Conservation (phyloP, 768 basidiomycete species). For the Pleurotus tuoliensis region DNA sequence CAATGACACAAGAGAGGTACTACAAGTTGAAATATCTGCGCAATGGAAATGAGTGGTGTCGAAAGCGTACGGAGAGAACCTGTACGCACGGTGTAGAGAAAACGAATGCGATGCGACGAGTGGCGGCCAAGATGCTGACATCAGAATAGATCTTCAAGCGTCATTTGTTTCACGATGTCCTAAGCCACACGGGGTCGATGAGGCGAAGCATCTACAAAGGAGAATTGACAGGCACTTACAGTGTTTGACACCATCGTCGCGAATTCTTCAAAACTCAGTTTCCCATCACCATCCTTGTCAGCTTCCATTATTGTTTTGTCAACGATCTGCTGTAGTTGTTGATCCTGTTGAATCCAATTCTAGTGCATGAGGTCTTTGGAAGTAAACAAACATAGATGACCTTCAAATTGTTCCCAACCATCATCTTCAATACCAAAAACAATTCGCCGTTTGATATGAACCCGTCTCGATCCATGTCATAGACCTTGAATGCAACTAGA, state of each 20-base stretch:
- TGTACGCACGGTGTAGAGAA: no score
- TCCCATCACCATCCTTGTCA: constrained; percentile 96
- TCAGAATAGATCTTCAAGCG: constrained; percentile 88
- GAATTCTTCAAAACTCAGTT: constrained; percentile 96
- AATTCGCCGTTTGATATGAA: constrained; percentile 98
- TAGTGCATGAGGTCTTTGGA: neutral
- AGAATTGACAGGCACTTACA: constrained; percentile 39
- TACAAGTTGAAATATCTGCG: no score
- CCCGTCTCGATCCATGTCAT: constrained; percentile 97
- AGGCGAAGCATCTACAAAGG: constrained; percentile 10
- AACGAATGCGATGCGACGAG: neutral
- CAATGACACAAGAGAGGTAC: no score
- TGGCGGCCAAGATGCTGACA: neutral
- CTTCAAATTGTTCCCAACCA: constrained; percentile 99
- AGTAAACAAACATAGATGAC: constrained; percentile 33
- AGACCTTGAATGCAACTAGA: constrained; percentile 98
- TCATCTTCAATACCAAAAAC: constrained; percentile 98
- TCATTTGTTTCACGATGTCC: constrained; percentile 99
- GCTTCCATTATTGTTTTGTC: constrained; percentile 99
- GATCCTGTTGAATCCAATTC: constrained; percentile 54
- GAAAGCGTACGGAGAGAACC: no score
- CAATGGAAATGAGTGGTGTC: no score
- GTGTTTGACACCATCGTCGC: constrained; percentile 96
- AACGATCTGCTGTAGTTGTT: constrained; percentile 98
- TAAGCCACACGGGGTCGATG: constrained; percentile 22